Conservation (phyloP, 805 yeast species). For the Kodamaea restingae region DNA sequence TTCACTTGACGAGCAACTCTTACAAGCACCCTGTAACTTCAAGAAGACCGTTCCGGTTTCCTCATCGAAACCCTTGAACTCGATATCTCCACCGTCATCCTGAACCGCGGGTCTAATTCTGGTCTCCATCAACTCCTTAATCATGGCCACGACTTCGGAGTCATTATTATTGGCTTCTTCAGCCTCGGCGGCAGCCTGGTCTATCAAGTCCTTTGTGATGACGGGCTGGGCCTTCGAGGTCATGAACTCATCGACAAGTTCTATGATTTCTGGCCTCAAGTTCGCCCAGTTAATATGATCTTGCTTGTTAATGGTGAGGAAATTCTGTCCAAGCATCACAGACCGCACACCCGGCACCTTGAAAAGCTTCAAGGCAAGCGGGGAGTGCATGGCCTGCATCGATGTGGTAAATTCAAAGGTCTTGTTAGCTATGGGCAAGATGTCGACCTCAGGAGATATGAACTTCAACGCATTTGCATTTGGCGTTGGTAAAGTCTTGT, state of each 20-base stretch:
- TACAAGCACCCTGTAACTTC: conserved; percentile 92
- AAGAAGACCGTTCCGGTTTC: conserved; percentile 84
- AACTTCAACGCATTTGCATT: conserved; percentile 74
- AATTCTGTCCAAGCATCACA: conserved; percentile 69
- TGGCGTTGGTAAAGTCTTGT: conserved; percentile 59
- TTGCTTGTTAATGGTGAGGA: conserved; percentile 67
- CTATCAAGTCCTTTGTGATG: conserved; percentile 37
- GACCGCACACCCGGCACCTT: conserved; percentile 62
- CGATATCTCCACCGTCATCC: conserved; percentile 98
- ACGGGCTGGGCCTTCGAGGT: conserved; percentile 37
- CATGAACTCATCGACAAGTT: conserved; percentile 51
- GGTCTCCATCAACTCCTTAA: conserved; percentile 88
- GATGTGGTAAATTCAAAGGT: conserved; percentile 53
- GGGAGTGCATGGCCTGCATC: conserved; percentile 57
- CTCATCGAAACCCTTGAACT: conserved; percentile 79
- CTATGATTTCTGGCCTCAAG: conserved; percentile 55
- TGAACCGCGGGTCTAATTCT: conserved; percentile 96
- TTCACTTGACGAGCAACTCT: conserved; percentile 85
- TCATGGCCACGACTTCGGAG: conserved; percentile 76
- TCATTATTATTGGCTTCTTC: conserved; percentile 49
- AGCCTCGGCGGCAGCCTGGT: conserved; percentile 36
- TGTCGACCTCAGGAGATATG: conserved; percentile 44
- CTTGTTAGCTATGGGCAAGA: conserved; percentile 43
- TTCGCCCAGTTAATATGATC: conserved; percentile 57
- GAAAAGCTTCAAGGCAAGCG: conserved; percentile 59